Evolutionary conservation across 768 basidiomycete species (phyloP).

Genomic region (Russula foetens): DNA sequence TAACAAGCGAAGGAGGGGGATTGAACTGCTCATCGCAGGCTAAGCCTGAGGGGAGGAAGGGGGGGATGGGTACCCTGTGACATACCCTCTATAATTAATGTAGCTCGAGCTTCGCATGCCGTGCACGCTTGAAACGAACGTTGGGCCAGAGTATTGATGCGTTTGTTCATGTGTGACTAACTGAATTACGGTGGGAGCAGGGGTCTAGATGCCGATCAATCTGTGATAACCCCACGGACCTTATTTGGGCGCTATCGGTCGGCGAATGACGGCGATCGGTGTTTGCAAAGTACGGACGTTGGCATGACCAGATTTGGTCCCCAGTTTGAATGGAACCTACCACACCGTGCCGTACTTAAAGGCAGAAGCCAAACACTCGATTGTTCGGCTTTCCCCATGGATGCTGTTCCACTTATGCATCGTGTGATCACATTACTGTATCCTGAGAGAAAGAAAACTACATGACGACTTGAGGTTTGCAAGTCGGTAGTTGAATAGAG

Average conservation of each 20-base stretch:
- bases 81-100: not conserved
- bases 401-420: too few relatives aligned
- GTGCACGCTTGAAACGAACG: not conserved
- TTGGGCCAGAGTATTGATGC: not conserved
- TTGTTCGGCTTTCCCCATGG: not conserved
- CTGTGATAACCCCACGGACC: not conserved
- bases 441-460: too few relatives aligned
- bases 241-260: not conserved
- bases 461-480: too few relatives aligned
- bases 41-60: not conserved
- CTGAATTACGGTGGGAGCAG: not conserved
- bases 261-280: not conserved
- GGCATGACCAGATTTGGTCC: not conserved
- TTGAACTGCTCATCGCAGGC: not conserved
- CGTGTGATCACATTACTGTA: too few relatives aligned
- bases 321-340: not conserved
- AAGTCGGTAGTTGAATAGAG: too few relatives aligned
- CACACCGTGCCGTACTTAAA: too few relatives aligned
- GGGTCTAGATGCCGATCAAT: slow-evolving; percentile 6
- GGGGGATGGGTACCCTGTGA: not conserved
- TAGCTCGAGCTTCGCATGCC: not conserved
- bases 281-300: not conserved
- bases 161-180: not conserved
- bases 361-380: not conserved
- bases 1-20: not conserved